Evolutionary conservation across 169 alveolate species (phyloP).

Genomic region (Plasmodium falciparum): DNA sequence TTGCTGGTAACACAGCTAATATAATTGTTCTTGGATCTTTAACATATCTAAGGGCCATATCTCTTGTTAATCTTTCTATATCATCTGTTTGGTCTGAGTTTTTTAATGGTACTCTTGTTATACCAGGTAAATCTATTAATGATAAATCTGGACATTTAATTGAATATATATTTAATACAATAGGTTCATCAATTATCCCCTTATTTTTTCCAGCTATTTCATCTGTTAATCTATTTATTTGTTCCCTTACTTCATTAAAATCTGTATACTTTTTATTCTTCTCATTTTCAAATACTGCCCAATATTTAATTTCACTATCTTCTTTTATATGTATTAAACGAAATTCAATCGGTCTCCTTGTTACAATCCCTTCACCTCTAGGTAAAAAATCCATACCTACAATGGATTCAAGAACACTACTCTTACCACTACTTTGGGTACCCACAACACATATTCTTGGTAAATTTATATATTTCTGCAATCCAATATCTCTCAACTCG

Average conservation of each 20-base stretch:
- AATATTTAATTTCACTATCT: constrained; percentile 80
- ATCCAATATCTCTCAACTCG: constrained; percentile 94
- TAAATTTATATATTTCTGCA: constrained; percentile 93
- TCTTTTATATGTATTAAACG: constrained; percentile 93
- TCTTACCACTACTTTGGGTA: constrained; percentile 91
- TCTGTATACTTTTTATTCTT: constrained; percentile 89
- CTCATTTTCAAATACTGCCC: constrained; percentile 86
- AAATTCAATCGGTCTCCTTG: constrained; percentile 98
- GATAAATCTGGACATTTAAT: constrained; percentile 98
- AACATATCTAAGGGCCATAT: constrained; percentile 94
- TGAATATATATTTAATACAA: constrained; percentile 96
- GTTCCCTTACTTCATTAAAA: constrained; percentile 93
- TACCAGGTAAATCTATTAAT: constrained; percentile 99
- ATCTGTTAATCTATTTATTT: constrained; percentile 92
- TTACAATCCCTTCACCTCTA: constrained; percentile 98
- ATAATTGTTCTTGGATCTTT: constrained; percentile 97
- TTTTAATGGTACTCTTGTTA: constrained; percentile 96
- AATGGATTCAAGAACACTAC: constrained; percentile 96
- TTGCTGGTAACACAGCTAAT: constrained; percentile 97
- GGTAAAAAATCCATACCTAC: constrained; percentile 98
- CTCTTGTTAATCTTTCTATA: constrained; percentile 95
- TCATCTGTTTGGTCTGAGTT: constrained; percentile 97
- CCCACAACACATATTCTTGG: constrained; percentile 92
- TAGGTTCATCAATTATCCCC: constrained; percentile 98
- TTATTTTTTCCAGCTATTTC: constrained; percentile 93